Conservation (phyloP, 768 basidiomycete genomes). For the Holtermannia corniformis region DNA sequence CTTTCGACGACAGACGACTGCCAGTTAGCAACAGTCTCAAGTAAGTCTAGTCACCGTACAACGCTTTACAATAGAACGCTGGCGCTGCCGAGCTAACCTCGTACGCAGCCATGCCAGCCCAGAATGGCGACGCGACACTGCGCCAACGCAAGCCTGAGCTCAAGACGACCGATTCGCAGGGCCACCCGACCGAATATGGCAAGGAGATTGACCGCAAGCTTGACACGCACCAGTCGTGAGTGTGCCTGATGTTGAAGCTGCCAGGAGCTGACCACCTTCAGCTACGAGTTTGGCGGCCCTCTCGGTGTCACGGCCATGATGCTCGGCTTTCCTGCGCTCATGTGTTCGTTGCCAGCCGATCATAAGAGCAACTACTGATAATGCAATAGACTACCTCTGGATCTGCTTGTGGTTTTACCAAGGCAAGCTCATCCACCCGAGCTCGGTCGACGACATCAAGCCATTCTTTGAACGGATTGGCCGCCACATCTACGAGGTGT, state of each 20-base stretch:
- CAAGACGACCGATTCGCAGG: not conserved
- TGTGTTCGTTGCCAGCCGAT: conserved; percentile 49
- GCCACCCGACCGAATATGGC: conserved; percentile 55
- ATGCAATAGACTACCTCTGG: conserved; percentile 77
- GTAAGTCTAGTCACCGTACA: not conserved
- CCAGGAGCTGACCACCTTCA: conserved; percentile 34
- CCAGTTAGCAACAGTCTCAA: too few species aligned
- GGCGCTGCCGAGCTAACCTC: too few species aligned
- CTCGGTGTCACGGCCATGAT: conserved; percentile 86
- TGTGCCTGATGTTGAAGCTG: conserved; percentile 5
- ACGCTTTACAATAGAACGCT: not conserved
- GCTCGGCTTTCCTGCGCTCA: conserved; percentile 82
- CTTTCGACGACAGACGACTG: too few species aligned
- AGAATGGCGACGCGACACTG: not conserved
- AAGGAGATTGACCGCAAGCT: conserved; percentile 62
- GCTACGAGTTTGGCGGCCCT: conserved; percentile 95
- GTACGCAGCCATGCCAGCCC: too few species aligned
- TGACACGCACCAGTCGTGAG: conserved; percentile 58
- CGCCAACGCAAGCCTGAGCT: not conserved
- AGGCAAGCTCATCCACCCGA: conserved; percentile 64
- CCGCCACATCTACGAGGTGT: conserved; percentile 68
- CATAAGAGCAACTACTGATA: not conserved
- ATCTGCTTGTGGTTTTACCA: conserved; percentile 95
- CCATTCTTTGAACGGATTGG: conserved; percentile 78
- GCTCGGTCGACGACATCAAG: conserved; percentile 56